A percentile compares a stretch with the other conserved stretches of the same genome.
Evolutionary conservation across 2,329 filamentous ascomycete genomes (phyloP).

Genomic region (Alternaria sp.): DNA sequence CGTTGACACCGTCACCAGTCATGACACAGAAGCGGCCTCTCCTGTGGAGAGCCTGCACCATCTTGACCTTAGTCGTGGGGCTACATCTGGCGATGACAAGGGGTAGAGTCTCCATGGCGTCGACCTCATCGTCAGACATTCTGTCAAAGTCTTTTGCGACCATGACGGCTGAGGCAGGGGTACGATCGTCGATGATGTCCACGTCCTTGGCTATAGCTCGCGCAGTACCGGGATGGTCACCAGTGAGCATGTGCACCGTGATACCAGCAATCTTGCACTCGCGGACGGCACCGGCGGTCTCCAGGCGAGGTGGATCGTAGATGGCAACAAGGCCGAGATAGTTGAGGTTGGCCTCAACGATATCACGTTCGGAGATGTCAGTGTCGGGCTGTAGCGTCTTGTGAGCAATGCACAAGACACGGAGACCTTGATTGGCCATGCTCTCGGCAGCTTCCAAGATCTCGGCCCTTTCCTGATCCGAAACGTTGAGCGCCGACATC

Average conservation of each 20-base stretch:
- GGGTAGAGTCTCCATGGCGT: conserved; percentile 50
- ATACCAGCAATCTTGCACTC: conserved; percentile 56
- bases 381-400: conserved; percentile 37
- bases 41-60: conserved; percentile 52
- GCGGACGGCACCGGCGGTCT: conserved; percentile 67
- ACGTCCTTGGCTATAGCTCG: conserved; percentile 56
- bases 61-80: conserved; percentile 56
- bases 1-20: conserved; percentile 53
- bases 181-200: conserved; percentile 48
- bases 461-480: conserved; percentile 34
- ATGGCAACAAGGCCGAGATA: conserved; percentile 85
- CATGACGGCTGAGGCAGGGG: conserved; percentile 47
- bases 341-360: conserved; percentile 71
- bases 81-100: conserved; percentile 56
- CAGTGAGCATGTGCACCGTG: conserved; percentile 58
- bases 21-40: conserved; percentile 50
- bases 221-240: conserved; percentile 55
- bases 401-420: conserved; percentile 48
- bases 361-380: conserved; percentile 56
- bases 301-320: conserved; percentile 83
- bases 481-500: conserved; percentile 38
- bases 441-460: conserved; percentile 25
- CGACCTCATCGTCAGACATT: conserved; percentile 52
- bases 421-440: conserved; percentile 49
- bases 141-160: conserved; percentile 54